Base-by-base conservation (phyloP, 2,329 filamentous ascomycete species). In the Curvularia verruculosa region DNA sequence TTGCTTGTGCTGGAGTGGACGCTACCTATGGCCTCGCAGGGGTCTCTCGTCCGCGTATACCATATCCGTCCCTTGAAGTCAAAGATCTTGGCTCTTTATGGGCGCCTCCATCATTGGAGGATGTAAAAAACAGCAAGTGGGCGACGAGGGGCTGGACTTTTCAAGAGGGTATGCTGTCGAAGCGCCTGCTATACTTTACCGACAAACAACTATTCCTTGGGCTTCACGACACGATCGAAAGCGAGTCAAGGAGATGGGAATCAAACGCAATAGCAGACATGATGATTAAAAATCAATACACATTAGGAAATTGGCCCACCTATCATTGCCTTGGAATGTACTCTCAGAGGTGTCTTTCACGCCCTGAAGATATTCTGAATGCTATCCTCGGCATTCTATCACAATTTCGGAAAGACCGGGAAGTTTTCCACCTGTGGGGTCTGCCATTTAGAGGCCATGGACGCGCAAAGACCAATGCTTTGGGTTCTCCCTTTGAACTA, bases 81-180 rank as follows among this genome's bases (percentile, higher is more conserved):
- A 15, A 6, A 18, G 26, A 23, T 18, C 28, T 51, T 23, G 49
- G 49, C 13, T 26, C 8, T 12, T 1, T 51, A 6, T 3, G 2
- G 15, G 13, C 9, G 5, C 7, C 44, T 9, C 28, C 39, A 12
- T 3, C 28, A 19, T 4, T 10, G 23, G 18, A 7, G 19, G 49
- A 51, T 1, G 36, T 51, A 0, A 18, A 44, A 18, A 6, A 12
- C 4, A 10, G 15, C 5, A 13, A 23, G 13, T 51, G 49, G 49
- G 37, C 39, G 19, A 43, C 26, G 44, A 39, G 49, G 7, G 49
- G 36, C 1, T 51, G 49, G 49, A 51, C 39, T 3, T 51, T 31
- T 34, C 49, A 51, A 44, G 49, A 51, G 5, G 49, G 26, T 5
- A 31, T 51, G 2, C 18, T 51, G 13, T 41, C 39, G 1, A 28